Conservation (phyloP, 306 rosid genomes). For the Cucurbita maxima region DNA sequence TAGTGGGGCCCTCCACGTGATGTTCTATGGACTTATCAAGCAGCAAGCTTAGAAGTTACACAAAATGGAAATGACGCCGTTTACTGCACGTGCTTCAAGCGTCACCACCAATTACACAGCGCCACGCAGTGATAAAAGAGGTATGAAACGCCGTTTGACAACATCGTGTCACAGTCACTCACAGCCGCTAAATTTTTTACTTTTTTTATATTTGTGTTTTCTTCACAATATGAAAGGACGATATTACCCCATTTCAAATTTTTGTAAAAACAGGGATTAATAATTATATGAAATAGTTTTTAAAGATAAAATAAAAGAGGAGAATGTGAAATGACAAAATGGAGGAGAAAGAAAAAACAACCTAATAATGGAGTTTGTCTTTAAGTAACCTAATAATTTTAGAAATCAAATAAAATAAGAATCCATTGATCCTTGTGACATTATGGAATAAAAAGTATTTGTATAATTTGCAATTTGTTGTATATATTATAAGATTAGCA, state of each 20-base stretch:
- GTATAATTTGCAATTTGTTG: conserved; percentile 2
- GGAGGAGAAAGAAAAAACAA: too few species aligned
- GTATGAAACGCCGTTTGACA: neutral
- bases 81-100: conserved; percentile 19
- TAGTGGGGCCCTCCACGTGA: conserved; percentile 44
- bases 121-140: neutral
- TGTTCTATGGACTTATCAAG: neutral
- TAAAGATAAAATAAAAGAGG: neutral
- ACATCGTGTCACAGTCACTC: neutral
- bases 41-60: neutral
- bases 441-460: neutral
- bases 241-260: too few species aligned
- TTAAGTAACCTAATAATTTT: conserved; percentile 3
- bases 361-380: neutral
- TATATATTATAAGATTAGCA: neutral
- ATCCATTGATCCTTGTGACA: neutral
- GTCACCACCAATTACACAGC: neutral
- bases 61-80: neutral
- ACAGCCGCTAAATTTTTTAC: neutral
- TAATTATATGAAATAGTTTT: neutral
- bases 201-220: neutral
- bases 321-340: conserved; percentile 7
- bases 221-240: neutral
- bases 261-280: neutral
- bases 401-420: neutral